phyloP scores from a whole-genome alignment of 2,329 filamentous ascomycete species.

The Colletotrichum trifolii region DNA sequence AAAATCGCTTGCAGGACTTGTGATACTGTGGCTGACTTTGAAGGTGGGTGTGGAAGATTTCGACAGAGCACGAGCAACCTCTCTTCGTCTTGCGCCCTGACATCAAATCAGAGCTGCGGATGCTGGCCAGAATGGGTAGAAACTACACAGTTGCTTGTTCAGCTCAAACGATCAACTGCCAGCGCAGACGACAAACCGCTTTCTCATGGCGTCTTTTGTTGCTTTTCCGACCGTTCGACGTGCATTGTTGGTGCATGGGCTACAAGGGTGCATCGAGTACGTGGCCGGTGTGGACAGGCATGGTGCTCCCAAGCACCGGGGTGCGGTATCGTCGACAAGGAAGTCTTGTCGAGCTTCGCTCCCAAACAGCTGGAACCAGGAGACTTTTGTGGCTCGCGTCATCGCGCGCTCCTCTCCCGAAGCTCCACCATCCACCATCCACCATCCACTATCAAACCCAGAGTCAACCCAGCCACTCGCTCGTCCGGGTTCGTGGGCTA shows the following conservation, averaged over 20 bases:
- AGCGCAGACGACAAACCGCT: constrained; percentile 14
- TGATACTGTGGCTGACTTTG: constrained; percentile 16
- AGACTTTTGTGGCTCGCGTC: constrained; percentile 39
- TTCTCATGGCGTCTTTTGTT: constrained; percentile 30
- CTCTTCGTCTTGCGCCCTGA: constrained; percentile 16
- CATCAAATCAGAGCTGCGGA: constrained; percentile 5
- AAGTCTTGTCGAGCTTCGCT: constrained; percentile 31
- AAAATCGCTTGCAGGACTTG: constrained; percentile 11
- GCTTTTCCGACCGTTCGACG: constrained; percentile 20
- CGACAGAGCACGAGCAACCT: background rate
- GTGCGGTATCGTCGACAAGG: constrained; percentile 28
- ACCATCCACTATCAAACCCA: constrained; percentile 6
- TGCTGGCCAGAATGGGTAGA: background rate
- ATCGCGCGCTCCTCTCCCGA: constrained; percentile 35
- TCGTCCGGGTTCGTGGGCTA: constrained; percentile 1
- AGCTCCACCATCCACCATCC: constrained; percentile 31
- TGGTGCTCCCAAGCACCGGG: constrained; percentile 29
- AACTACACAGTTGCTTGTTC: background rate
- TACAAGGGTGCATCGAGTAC: constrained; percentile 31
- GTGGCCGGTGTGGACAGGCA: constrained; percentile 33
- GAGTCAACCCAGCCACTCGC: constrained; percentile 4
- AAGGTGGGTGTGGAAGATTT: background rate
- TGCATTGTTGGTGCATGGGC: constrained; percentile 32
- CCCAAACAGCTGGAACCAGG: constrained; percentile 37
- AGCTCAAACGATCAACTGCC: background rate